phyloP scores from a whole-genome alignment of 768 basidiomycete genomes.

The Phylloporus rhodoxanthus region DNA sequence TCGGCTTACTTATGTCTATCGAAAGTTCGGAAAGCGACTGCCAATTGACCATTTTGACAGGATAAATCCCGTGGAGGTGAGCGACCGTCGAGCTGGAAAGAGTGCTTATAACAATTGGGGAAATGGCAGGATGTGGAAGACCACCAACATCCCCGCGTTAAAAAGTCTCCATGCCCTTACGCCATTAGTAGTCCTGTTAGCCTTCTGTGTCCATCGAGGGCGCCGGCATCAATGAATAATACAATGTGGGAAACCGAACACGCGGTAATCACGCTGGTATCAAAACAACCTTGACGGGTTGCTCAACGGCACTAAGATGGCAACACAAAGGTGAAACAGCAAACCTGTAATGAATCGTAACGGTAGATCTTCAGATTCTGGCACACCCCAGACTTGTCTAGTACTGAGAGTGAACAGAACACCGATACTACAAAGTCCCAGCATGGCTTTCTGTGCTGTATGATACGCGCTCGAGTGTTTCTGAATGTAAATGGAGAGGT shows the following conservation, averaged over 20 bases:
- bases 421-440: not conserved
- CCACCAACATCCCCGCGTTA: constrained; percentile 1
- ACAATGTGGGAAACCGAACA: constrained; percentile 13
- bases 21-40: constrained; percentile 34
- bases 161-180: constrained; percentile 7
- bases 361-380: not conserved
- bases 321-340: constrained; percentile 7
- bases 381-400: not conserved
- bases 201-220: constrained; percentile 15
- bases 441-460: not conserved
- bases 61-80: not conserved
- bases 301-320: constrained; percentile 16
- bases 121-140: not conserved
- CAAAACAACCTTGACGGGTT: constrained; percentile 8
- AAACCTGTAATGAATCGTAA: constrained; percentile 7
- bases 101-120: not conserved
- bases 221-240: not conserved
- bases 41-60: constrained; percentile 37
- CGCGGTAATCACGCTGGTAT: constrained; percentile 8
- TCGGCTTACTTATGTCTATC: constrained; percentile 32
- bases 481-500: not conserved
- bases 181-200: not conserved
- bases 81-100: not conserved
- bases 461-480: not conserved
- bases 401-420: not conserved